phyloP scores from a whole-genome alignment of 108 stramenopile species.

The Cylindrotheca fusiformis region DNA sequence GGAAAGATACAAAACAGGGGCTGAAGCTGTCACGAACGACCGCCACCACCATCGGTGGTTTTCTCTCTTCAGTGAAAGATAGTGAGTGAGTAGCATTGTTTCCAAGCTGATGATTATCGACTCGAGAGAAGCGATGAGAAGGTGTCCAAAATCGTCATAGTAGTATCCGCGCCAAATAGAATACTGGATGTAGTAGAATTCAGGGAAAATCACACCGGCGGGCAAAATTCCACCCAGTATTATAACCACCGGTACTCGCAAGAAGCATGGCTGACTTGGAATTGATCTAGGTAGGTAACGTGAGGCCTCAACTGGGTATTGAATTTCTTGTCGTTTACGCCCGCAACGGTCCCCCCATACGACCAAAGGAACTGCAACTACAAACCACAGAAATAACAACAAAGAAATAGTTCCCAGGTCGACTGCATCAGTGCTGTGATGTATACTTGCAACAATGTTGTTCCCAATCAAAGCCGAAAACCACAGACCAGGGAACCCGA shows the following conservation, averaged over 20 bases:
- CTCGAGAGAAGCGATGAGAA: slow-evolving; percentile 90
- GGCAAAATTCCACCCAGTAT: slow-evolving; percentile 92
- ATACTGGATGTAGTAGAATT: slow-evolving; percentile 95
- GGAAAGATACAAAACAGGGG: slow-evolving; percentile 91
- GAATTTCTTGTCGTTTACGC: slow-evolving; percentile 89
- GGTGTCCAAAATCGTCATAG: slow-evolving; percentile 98
- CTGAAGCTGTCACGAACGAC: slow-evolving; percentile 83
- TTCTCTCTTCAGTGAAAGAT: slow-evolving; percentile 96
- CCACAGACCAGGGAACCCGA: slow-evolving; percentile 85
- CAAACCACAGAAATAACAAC: slow-evolving; percentile 91
- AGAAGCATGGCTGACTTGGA: slow-evolving; percentile 93
- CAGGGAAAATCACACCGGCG: slow-evolving; percentile 94
- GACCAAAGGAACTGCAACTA: slow-evolving; percentile 92
- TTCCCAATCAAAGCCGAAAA: slow-evolving; percentile 85
- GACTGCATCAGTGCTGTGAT: slow-evolving; percentile 86
- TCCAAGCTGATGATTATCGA: slow-evolving; percentile 92
- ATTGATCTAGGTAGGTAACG: slow-evolving; percentile 88
- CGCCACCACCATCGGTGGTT: slow-evolving; percentile 99
- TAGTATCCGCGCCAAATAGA: slow-evolving; percentile 94
- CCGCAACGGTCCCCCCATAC: slow-evolving; percentile 96
- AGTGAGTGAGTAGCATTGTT: slow-evolving; percentile 92
- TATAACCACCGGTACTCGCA: slow-evolving; percentile 74
- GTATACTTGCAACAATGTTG: slow-evolving; percentile 64
- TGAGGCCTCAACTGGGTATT: slow-evolving; percentile 90
- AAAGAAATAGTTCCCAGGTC: slow-evolving; percentile 86